Evolutionary conservation across 331 rosid genomes (phyloP), one percentile per base, ranked within the genome.

Genomic region (Rhamnella rubrinervis): DNA sequence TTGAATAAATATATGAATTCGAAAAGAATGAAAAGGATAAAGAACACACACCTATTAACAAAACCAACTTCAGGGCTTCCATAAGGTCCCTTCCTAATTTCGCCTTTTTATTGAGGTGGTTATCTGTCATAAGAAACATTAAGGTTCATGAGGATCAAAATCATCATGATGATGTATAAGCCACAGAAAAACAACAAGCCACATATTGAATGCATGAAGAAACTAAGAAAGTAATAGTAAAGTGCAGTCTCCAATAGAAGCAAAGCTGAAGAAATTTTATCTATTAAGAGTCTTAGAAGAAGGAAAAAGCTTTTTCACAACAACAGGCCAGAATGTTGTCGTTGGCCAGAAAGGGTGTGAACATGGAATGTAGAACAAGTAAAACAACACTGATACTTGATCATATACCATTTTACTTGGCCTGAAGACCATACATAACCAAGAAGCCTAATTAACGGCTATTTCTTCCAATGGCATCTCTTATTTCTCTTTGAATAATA

Each of bases 61-160:
- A 75, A 82, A 93, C 97, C 78, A 90, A 78, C 82, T 93, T 93
- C 39, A 93, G 92, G 75, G 98, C 96, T 78, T 88, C 92, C 9
- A 68, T 75, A 71, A 93, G 84, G 83, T 82, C 63, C 51, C 64
- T 80, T 55, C 86, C 91, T 60, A 93, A 68, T 76, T 78, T 85
- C 76, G 75, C 87, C 83, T 82, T 83, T 77, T 81, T 91, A 57
- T 81, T 91, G 39, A 89, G 84, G 79, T 81, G 66, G 68, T 84
- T 80, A 80, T 93, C 98, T 93, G 92, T 72, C 74, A 85, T 55
- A 20, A 7, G 56, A 57, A 75, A 60, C 46, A 64, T 50, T 23
- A 44, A 9, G 49, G 49, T 10, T 44, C 14, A 44, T 44, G 14
- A 52, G 25, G 19, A 52, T 19, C 57, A 52, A 52, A 52, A 13